These are phyloP conservation scores for Brettanomyces anomalus DNA, from an alignment of 805 yeast species.

Conservation along the genomic window DNA sequence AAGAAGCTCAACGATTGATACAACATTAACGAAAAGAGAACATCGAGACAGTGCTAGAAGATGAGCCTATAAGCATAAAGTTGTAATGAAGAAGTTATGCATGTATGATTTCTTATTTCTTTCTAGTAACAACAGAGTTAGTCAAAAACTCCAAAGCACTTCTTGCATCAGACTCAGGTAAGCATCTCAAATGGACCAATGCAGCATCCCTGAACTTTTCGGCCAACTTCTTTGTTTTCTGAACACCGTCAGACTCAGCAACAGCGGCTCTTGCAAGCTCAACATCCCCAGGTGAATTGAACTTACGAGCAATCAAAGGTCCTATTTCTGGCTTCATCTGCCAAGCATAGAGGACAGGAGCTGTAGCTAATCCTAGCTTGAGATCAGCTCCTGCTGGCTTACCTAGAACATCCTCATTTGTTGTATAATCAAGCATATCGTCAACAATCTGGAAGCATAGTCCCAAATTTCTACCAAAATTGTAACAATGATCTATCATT, in stretches of 20 bases:
- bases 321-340: conserved; percentile 78
- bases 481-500: conserved; percentile 78
- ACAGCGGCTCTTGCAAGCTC: conserved; percentile 75
- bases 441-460: conserved; percentile 94
- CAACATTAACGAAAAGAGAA: too few species aligned
- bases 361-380: conserved; percentile 90
- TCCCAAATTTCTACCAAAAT: conserved; percentile 89
- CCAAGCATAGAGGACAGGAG: conserved; percentile 96
- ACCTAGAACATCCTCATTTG: conserved; percentile 77
- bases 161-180: conserved; percentile 87
- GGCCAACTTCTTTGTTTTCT: conserved; percentile 68
- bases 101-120: conserved; percentile 33
- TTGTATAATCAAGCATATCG: conserved; percentile 91
- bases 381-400: conserved; percentile 96
- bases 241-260: conserved; percentile 60
- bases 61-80: neutral
- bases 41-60: too few species aligned
- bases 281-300: conserved; percentile 73
- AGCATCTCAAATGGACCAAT: conserved; percentile 51
- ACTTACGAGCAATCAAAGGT: conserved; percentile 73
- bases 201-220: conserved; percentile 72
- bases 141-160: conserved; percentile 82
- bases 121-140: conserved; percentile 73
- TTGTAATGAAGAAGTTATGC: too few species aligned
- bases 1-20: too few species aligned